A percentile compares a stretch with the other conserved stretches of the same genome.
These are phyloP conservation scores for Corynespora cassiicola DNA, from an alignment of 2,329 filamentous ascomycete species.

Conservation along the genomic window DNA sequence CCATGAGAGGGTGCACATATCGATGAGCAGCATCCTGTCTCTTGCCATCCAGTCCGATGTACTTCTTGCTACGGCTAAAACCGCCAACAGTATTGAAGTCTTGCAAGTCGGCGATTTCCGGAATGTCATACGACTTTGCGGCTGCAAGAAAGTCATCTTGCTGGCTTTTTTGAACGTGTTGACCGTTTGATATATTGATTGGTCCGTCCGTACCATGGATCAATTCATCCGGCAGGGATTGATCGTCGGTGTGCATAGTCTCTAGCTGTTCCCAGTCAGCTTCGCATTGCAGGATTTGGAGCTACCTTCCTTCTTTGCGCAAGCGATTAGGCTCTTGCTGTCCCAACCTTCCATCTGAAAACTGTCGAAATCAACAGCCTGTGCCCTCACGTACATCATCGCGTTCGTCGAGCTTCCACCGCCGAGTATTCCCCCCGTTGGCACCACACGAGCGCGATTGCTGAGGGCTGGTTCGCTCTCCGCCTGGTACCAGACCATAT, in stretches of 20 bases:
- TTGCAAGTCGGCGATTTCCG: slow-evolving; percentile 58
- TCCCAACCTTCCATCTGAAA: slow-evolving; percentile 59
- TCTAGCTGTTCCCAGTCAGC: no score
- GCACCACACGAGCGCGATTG: slow-evolving; percentile 46
- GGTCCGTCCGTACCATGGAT: slow-evolving; percentile 60
- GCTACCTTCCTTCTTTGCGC: slow-evolving; percentile 54
- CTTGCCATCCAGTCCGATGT: slow-evolving; percentile 55
- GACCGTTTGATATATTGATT: slow-evolving; percentile 58
- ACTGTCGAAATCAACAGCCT: slow-evolving; percentile 53
- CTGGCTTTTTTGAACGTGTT: slow-evolving; percentile 42
- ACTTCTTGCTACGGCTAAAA: slow-evolving; percentile 50
- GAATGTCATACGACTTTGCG: slow-evolving; percentile 53
- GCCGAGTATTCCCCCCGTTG: slow-evolving; percentile 59
- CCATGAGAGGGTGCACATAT: slow-evolving; percentile 59
- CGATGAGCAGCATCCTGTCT: slow-evolving; percentile 62
- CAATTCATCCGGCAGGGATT: slow-evolving; percentile 36
- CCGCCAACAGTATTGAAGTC: slow-evolving; percentile 50
- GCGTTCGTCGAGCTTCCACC: slow-evolving; percentile 54
- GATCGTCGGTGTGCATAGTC: slow-evolving; percentile 54
- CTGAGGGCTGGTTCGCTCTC: slow-evolving; percentile 52
- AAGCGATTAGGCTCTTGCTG: slow-evolving; percentile 55
- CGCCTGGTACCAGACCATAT: slow-evolving; percentile 56
- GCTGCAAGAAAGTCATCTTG: slow-evolving; percentile 58
- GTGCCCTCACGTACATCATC: slow-evolving; percentile 46
- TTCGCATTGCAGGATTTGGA: no score